Percentiles rank a stretch among this genome's conserved stretches.
Evolutionary conservation across 2,329 filamentous ascomycete genomes (phyloP).

Genomic region (Sarocladium kiliense): DNA sequence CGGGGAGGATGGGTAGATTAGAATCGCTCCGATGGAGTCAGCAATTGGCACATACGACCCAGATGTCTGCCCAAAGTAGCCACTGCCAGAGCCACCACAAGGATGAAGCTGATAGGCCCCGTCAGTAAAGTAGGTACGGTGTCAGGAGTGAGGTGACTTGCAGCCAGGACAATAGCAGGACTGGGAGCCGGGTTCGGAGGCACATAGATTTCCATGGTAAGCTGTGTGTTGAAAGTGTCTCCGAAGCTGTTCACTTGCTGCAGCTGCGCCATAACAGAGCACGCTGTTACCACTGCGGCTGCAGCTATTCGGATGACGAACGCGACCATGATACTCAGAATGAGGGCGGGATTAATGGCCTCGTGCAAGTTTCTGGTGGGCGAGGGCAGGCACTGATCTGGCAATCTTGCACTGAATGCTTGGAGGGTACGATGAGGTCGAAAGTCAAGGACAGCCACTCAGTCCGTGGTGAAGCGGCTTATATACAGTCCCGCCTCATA

Average conservation of each 20-base stretch:
- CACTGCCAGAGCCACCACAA: slow-evolving; percentile 46
- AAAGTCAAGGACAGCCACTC: too few species aligned
- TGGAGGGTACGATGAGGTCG: too few species aligned
- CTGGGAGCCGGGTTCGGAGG: slow-evolving; percentile 30
- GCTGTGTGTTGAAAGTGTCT: slow-evolving; percentile 15
- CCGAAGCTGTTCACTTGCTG: slow-evolving; percentile 11
- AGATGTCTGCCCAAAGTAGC: slow-evolving; percentile 42
- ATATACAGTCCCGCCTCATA: not conserved
- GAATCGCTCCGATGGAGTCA: slow-evolving; percentile 49
- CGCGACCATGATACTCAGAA: not conserved
- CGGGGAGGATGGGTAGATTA: slow-evolving; percentile 37
- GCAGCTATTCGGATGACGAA: not conserved
- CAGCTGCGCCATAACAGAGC: slow-evolving; percentile 8
- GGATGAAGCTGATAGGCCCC: slow-evolving; percentile 35
- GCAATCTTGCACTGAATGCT: too few species aligned
- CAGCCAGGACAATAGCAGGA: slow-evolving; percentile 44
- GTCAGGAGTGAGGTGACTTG: not conserved
- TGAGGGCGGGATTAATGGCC: too few species aligned
- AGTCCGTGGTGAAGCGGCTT: not conserved
- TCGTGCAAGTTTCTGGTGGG: too few species aligned
- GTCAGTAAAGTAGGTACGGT: not conserved
- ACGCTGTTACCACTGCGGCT: not conserved
- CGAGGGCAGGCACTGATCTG: too few species aligned
- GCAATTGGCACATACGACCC: slow-evolving; percentile 41
- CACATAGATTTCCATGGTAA: slow-evolving; percentile 19